phyloP scores from a whole-genome alignment of 2,329 filamentous ascomycete genomes.

The Emydomyces testavorans region DNA sequence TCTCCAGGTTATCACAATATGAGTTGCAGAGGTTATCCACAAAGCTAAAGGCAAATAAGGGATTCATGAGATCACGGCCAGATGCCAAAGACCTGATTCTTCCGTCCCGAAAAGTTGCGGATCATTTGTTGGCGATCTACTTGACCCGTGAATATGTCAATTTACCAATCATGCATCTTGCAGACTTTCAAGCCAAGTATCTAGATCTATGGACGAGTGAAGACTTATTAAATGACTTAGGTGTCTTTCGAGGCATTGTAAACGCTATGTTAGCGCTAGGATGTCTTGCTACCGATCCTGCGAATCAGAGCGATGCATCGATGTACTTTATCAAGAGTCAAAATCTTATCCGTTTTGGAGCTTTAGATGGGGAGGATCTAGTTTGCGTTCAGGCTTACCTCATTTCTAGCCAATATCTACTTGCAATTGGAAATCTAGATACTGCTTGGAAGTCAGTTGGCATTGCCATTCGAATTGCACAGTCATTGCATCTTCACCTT shows the following conservation, averaged over 20 bases:
- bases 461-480: slow-evolving; percentile 18
- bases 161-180: slow-evolving; percentile 20
- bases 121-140: slow-evolving; percentile 18
- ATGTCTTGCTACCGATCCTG: slow-evolving; percentile 12
- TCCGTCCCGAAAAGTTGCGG: slow-evolving; percentile 15
- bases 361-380: slow-evolving; percentile 12
- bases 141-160: slow-evolving; percentile 22
- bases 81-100: slow-evolving; percentile 6
- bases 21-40: slow-evolving; percentile 12
- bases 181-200: slow-evolving; percentile 17
- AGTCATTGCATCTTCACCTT: slow-evolving; percentile 18
- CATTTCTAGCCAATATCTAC: slow-evolving; percentile 20
- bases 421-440: slow-evolving; percentile 17
- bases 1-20: background rate
- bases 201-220: slow-evolving; percentile 8
- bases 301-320: slow-evolving; percentile 11
- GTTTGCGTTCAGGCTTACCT: slow-evolving; percentile 19
- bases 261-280: slow-evolving; percentile 19
- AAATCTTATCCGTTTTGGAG: slow-evolving; percentile 15
- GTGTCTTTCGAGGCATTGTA: slow-evolving; percentile 17
- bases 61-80: slow-evolving; percentile 1
- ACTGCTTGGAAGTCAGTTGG: slow-evolving; percentile 20
- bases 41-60: slow-evolving; percentile 5
- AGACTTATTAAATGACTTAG: slow-evolving; percentile 9
- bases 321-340: slow-evolving; percentile 18